Evolutionary conservation across 2,329 filamentous ascomycete genomes (phyloP).

Genomic region (Pezicula neosporulosa): DNA sequence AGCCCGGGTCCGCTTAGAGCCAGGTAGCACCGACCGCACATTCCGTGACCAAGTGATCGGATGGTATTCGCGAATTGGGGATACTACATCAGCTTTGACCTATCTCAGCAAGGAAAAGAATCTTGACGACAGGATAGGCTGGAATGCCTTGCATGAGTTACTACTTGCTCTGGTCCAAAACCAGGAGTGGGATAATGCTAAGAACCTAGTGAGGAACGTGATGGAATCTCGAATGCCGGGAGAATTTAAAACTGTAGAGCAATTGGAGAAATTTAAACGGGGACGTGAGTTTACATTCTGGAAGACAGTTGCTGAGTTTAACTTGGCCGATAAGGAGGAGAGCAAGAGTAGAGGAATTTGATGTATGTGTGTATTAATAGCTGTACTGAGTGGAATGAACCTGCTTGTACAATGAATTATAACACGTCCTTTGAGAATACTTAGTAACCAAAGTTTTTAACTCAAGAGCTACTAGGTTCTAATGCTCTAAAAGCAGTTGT

Average conservation of each 20-base stretch:
- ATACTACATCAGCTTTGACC: slow-evolving; percentile 44
- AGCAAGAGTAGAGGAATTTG: not conserved
- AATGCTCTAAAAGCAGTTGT: too few species aligned
- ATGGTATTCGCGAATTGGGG: slow-evolving; percentile 56
- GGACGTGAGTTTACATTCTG: slow-evolving; percentile 23
- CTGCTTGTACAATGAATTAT: too few species aligned
- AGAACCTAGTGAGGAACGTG: slow-evolving; percentile 24
- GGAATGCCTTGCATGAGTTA: slow-evolving; percentile 20
- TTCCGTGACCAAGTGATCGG: slow-evolving; percentile 71
- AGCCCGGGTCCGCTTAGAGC: slow-evolving; percentile 34
- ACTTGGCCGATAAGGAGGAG: slow-evolving; percentile 6
- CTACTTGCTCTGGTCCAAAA: slow-evolving; percentile 24
- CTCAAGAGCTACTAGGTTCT: too few species aligned
- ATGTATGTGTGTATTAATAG: not conserved
- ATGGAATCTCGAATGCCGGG: slow-evolving; percentile 19
- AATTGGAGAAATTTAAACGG: slow-evolving; percentile 12
- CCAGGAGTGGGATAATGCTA: slow-evolving; percentile 26
- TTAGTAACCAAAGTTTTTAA: too few species aligned
- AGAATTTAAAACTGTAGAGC: slow-evolving; percentile 11
- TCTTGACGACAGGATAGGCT: slow-evolving; percentile 18
- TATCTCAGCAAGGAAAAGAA: slow-evolving; percentile 43
- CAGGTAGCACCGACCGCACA: slow-evolving; percentile 43
- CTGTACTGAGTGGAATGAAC: too few species aligned
- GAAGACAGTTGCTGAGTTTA: slow-evolving; percentile 20
- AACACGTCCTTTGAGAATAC: too few species aligned